Conservation (phyloP, 2,329 filamentous ascomycete species). For the Septoria linicola region DNA sequence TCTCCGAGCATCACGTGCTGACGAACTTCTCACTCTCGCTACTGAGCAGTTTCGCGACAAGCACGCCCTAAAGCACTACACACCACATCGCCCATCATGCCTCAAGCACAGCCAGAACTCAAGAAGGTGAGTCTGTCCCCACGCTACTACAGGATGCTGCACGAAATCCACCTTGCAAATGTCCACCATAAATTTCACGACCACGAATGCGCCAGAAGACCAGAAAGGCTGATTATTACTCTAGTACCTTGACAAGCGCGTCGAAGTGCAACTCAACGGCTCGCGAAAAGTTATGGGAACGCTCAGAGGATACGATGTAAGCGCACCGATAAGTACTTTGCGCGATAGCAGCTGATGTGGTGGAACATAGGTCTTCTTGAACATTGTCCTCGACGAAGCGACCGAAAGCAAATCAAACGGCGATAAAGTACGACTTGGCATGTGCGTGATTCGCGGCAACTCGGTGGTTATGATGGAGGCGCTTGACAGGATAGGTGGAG, state of each 20-base stretch:
- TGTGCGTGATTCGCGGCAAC: conserved; percentile 83
- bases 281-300: conserved; percentile 96
- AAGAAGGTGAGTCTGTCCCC: conserved; percentile 73
- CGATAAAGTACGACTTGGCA: conserved; percentile 81
- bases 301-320: conserved; percentile 91
- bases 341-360: not conserved
- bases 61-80: not conserved
- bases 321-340: conserved; percentile 34
- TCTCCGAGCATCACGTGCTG: too few species aligned
- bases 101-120: conserved; percentile 96
- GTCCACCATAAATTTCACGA: conserved; percentile 3
- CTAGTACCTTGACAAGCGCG: conserved; percentile 97
- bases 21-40: not conserved
- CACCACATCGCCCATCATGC: conserved; percentile 59
- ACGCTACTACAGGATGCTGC: not conserved
- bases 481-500: conserved; percentile 41
- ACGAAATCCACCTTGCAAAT: not conserved
- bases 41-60: conserved; percentile 9
- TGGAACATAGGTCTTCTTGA: conserved; percentile 78
- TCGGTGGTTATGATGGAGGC: conserved; percentile 95
- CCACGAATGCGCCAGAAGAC: not conserved
- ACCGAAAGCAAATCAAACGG: conserved; percentile 91
- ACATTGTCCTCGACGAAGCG: conserved; percentile 95
- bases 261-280: conserved; percentile 96
- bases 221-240: conserved; percentile 1